Base-by-base conservation (phyloP, 768 basidiomycete genomes). In the Russula dissimulans region DNA sequence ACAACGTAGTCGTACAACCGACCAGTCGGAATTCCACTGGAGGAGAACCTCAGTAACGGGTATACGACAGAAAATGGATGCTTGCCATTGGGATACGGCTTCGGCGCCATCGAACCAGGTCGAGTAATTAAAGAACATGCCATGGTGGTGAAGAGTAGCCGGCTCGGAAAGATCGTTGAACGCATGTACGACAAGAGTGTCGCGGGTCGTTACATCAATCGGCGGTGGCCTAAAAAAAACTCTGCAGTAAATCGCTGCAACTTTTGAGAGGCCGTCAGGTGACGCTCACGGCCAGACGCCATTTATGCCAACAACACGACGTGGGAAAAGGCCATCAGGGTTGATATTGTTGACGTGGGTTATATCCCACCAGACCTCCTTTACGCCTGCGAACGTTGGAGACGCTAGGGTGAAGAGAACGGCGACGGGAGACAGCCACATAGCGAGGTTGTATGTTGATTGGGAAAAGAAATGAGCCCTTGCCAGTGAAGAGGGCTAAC, bases 101-200 rank as follows among this genome's bases (percentile, higher is more conserved):
- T 81, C 72, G 0, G 95, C 92, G 39, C 95, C 95, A 71, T 98
- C 95, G 78, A 86, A 87, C 85, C 89, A 97, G 17, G 83, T 81
- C 0, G 88, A 80, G 1, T 81, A 79, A 70, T 94, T 95, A 78
- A 97, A 93, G 75, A 84, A 93, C 87, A 95, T 91, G 63, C 95
- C 95, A 73, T 97, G 95, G 69, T 95, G 88, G 71, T 98, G 95
- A 15, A 97, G 74, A 0, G 86, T 79, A 0, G 88, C 80, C 0
- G 85, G 80, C 31, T 75, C 64, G 56, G 87, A 83, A 56, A 95
- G 71, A 3, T 80, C 80, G 71, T 95, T 93, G 32, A 76, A 76
- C 6, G 85, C 83, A 69, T 97, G 94, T 0, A 97, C 78, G 31
- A 87, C 67, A 34, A 97, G 76, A 0, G 81, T 81, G 71, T 98